Percentiles rank a stretch among this genome's conserved stretches.
These are phyloP conservation scores for Botrytis medusae DNA, from an alignment of 2,329 filamentous ascomycete genomes.

Conservation along the genomic window DNA sequence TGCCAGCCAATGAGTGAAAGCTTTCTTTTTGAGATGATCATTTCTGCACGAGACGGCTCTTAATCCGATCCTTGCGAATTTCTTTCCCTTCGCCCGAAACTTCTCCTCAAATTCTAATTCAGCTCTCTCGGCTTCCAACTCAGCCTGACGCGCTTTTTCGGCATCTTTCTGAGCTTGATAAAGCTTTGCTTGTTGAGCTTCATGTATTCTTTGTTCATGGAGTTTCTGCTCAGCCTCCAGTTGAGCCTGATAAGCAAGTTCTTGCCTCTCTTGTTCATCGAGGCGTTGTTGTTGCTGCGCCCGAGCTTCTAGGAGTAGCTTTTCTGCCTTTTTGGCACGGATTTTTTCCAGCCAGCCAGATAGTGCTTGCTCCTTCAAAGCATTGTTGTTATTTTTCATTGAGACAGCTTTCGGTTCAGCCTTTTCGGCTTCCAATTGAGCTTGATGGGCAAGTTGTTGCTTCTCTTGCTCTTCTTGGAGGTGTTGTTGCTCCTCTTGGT, in stretches of 20 bases:
- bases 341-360: neutral
- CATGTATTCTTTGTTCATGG: neutral
- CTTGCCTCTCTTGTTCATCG: neutral
- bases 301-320: neutral
- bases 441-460: neutral
- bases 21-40: conserved; percentile 62
- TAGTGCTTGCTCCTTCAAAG: neutral
- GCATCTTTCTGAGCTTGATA: neutral
- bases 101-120: conserved; percentile 20
- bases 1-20: conserved; percentile 68
- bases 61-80: conserved; percentile 55
- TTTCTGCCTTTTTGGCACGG: neutral
- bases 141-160: conserved; percentile 6
- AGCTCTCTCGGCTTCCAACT: conserved; percentile 8
- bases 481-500: neutral
- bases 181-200: neutral
- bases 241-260: neutral
- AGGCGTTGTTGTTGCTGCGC: neutral
- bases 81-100: conserved; percentile 48
- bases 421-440: conserved; percentile 27
- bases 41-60: conserved; percentile 64
- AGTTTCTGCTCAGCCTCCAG: neutral
- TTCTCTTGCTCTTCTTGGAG: neutral
- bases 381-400: neutral
- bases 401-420: conserved; percentile 43